Base-by-base conservation (phyloP, 208 protist species). In the Lotmaria passim region DNA sequence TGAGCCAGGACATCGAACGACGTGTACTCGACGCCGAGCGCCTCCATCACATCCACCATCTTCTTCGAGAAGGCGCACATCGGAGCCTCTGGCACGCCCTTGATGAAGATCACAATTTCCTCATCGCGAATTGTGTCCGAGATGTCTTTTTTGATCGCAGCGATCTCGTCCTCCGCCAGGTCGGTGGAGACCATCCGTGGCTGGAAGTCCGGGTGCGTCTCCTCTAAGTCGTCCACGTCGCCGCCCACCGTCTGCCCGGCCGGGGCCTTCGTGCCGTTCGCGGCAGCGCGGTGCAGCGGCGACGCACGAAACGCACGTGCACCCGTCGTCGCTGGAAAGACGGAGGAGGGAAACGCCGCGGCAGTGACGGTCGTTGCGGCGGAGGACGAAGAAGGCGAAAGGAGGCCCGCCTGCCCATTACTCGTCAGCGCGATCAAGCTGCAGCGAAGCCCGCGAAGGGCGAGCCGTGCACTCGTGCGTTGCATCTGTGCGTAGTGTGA, bases 21-120 rank as follows among this genome's bases (percentile, higher is more conserved):
- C 14, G 79, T 91, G 82, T 97, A 99, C 67, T 97, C 82, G 39
- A 96, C 79, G 58, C 94, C 95, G 26, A 98, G 83, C 10, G 88
- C 78, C 69, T 97, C 87, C 46, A 99, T 64, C 17, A 98, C 83
- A 44, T 98, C 91, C 19, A 98, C 79, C 64, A 98, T 96, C 50
- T 86, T 86, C 50, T 91, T 92, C 26, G 91, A 98, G 70, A 99
- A 99, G 70, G 97, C 97, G 78, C 98, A 99, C 89, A 97, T 86
- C 10, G 98, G 97, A 8, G 86, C 85, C 78, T 98, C 84, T 15
- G 97, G 97, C 8, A 93, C 87, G 44, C 98, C 98, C 76, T 99
- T 99, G 87, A 99, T 99, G 67, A 98, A 99, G 10, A 98, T 61
- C 2, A 99, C 95, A 17, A 98, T 75, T 19, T 94, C 81, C 68